Percentiles rank a stretch among this genome's conserved stretches.
These are phyloP conservation scores for Fusarium sp. DNA, from an alignment of 2,329 filamentous ascomycete genomes.

Conservation along the genomic window DNA sequence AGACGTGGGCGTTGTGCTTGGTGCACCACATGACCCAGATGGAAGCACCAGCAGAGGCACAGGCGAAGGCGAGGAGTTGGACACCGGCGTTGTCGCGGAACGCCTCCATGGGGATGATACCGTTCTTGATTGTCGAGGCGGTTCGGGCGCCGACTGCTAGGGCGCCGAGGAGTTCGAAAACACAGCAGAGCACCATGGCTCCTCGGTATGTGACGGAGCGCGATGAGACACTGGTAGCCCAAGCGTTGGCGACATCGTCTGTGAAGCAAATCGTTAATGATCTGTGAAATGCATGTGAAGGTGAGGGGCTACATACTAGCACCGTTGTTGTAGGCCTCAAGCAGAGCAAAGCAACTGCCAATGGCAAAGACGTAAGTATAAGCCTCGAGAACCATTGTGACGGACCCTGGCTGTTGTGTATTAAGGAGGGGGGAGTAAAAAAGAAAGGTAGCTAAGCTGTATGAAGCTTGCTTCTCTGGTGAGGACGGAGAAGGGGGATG, in stretches of 20 bases:
- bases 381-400: constrained; percentile 65
- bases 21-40: constrained; percentile 86
- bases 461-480: neutral
- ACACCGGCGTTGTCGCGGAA: constrained; percentile 71
- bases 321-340: constrained; percentile 82
- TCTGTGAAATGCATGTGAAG: neutral
- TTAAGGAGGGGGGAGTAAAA: neutral
- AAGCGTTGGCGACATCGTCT: constrained; percentile 87
- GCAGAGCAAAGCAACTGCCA: constrained; percentile 78
- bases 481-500: neutral
- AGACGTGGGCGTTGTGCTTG: constrained; percentile 75
- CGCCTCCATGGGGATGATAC: constrained; percentile 69
- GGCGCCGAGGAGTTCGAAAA: constrained; percentile 75
- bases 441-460: constrained; percentile 11
- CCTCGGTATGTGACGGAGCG: constrained; percentile 76
- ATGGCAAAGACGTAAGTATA: constrained; percentile 80
- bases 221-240: constrained; percentile 85
- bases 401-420: neutral
- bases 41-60: constrained; percentile 70
- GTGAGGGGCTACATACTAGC: constrained; percentile 66
- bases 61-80: constrained; percentile 74
- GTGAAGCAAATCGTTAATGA: constrained; percentile 9
- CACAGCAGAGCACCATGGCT: constrained; percentile 71
- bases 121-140: constrained; percentile 82
- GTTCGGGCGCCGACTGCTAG: constrained; percentile 74